A percentile compares a stretch with the other conserved stretches of the same genome.
Evolutionary conservation across 306 rosid genomes (phyloP).

Genomic region (Benincasa hispida): DNA sequence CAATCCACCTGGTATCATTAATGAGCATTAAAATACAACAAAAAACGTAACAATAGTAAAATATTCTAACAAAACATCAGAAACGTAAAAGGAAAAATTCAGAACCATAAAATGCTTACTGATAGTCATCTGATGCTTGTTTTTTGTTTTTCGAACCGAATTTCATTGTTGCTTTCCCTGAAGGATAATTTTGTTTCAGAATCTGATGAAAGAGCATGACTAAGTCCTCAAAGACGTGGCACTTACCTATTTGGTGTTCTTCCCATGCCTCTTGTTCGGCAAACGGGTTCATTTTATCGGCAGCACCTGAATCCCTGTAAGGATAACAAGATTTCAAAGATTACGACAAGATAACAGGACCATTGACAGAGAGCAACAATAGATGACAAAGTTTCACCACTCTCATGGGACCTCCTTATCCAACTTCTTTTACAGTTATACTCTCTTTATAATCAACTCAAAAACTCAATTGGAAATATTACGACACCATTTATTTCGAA

Average conservation of each 20-base stretch:
- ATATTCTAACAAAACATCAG: not conserved
- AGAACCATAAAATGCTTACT: slow-evolving; percentile 38
- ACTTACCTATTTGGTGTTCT: slow-evolving; percentile 79
- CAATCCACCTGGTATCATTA: not conserved
- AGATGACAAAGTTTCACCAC: not conserved
- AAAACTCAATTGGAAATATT: not conserved
- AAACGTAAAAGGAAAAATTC: not conserved
- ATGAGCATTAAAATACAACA: not conserved
- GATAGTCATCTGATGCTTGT: slow-evolving; percentile 65
- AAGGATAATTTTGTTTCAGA: slow-evolving; percentile 16
- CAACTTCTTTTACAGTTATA: not conserved
- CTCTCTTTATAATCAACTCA: not conserved
- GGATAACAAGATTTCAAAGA: not conserved
- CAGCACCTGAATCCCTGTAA: slow-evolving; percentile 54
- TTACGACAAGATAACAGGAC: not conserved
- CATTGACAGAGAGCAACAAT: not conserved
- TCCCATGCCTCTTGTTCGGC: slow-evolving; percentile 99
- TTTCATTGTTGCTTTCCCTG: slow-evolving; percentile 75
- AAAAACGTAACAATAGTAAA: not conserved
- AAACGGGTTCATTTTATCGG: slow-evolving; percentile 78
- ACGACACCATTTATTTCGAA: too few species aligned
- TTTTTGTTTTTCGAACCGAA: slow-evolving; percentile 76
- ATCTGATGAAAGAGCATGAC: not conserved
- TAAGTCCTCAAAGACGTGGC: not conserved
- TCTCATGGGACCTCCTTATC: not conserved